Conservation (phyloP, 2,329 filamentous ascomycete genomes). For the Gaeumannomyces sp. region DNA sequence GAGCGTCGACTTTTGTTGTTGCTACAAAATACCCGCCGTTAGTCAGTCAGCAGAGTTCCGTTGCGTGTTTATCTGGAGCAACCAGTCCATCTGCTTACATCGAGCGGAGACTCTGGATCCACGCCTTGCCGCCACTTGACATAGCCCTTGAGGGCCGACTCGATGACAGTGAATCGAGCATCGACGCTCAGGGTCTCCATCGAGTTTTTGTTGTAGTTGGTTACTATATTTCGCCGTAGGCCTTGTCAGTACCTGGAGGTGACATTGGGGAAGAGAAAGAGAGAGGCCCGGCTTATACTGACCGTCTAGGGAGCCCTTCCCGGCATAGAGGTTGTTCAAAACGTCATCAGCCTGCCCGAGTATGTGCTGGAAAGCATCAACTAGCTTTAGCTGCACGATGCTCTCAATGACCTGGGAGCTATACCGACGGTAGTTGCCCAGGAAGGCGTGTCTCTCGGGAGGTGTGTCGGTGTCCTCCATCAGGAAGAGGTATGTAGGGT, state of each 20-base stretch:
- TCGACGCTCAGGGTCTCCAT: conserved; percentile 74
- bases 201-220: conserved; percentile 62
- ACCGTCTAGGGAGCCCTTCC: conserved; percentile 61
- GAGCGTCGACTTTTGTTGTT: conserved; percentile 49
- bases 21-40: conserved; percentile 17
- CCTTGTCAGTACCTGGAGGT: conserved; percentile 2
- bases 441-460: conserved; percentile 88
- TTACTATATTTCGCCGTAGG: conserved; percentile 30
- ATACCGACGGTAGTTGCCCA: conserved; percentile 92
- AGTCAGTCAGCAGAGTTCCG: not conserved
- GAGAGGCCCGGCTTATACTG: conserved; percentile 21
- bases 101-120: conserved; percentile 15
- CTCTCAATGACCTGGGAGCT: conserved; percentile 81
- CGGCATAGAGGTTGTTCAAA: conserved; percentile 69
- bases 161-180: conserved; percentile 82
- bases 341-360: conserved; percentile 70
- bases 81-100: conserved; percentile 20
- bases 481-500: conserved; percentile 75
- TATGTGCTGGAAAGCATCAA: conserved; percentile 83
- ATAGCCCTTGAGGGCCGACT: conserved; percentile 83
- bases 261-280: not conserved
- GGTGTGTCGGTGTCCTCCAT: conserved; percentile 92
- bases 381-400: conserved; percentile 73
- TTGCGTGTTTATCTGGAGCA: not conserved
- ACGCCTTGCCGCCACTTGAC: conserved; percentile 61